These are phyloP conservation scores for Fraxinus angustifolia DNA, from an alignment of 305 asterid species.

Conservation along the genomic window DNA sequence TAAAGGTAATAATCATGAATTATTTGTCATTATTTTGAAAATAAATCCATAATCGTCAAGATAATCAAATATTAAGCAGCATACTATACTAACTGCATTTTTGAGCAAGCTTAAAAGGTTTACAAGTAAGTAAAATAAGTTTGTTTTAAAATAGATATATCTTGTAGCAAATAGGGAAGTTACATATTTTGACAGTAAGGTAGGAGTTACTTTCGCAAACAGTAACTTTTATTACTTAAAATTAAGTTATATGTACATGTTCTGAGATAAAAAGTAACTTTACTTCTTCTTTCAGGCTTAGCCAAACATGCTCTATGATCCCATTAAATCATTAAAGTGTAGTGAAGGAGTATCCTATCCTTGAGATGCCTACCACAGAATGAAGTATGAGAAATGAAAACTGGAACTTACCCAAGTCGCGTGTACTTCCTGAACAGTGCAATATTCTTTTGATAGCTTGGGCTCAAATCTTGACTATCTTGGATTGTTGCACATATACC, in stretches of 20 bases:
- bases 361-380: neutral
- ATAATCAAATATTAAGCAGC: neutral
- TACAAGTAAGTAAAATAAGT: neutral
- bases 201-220: neutral
- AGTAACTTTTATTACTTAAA: neutral
- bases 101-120: neutral
- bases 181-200: neutral
- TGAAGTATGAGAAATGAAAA: neutral
- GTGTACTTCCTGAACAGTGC: neutral
- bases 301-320: neutral
- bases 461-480: slow-evolving; percentile 6
- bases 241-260: neutral
- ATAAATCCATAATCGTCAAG: neutral
- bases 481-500: slow-evolving; percentile 6
- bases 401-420: neutral
- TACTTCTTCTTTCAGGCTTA: neutral
- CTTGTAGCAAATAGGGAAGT: neutral
- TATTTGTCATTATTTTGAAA: slow-evolving; percentile 9
- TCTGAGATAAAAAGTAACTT: neutral
- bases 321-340: neutral
- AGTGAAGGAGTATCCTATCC: neutral
- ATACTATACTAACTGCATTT: neutral
- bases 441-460: slow-evolving; percentile 5
- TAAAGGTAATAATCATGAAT: neutral
- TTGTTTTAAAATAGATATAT: neutral